phyloP scores from a whole-genome alignment of 2,329 filamentous ascomycete genomes.

The Calonectria hongkongensis region DNA sequence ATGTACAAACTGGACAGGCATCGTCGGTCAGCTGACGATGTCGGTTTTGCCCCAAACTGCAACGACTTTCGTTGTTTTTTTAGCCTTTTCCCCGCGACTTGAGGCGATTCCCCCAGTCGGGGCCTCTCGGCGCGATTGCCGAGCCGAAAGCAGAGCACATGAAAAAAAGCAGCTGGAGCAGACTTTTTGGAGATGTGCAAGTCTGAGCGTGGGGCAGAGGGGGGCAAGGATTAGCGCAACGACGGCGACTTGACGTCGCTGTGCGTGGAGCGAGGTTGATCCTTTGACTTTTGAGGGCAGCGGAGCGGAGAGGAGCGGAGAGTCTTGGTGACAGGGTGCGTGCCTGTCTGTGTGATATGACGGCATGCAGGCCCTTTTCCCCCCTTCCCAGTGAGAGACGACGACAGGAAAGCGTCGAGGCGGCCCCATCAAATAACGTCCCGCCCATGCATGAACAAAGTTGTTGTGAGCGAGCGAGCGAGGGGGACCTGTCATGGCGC shows the following conservation, averaged over 20 bases:
- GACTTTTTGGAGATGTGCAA: slow-evolving; percentile 6
- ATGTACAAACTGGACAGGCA: neutral
- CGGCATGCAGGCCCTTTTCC: slow-evolving; percentile 12
- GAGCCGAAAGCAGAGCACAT: slow-evolving; percentile 28
- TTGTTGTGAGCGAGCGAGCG: slow-evolving; percentile 19
- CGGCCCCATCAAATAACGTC: slow-evolving; percentile 29
- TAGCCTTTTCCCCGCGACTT: neutral
- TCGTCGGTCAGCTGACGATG: slow-evolving; percentile 15
- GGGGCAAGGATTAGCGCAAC: slow-evolving; percentile 15
- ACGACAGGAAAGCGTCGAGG: neutral
- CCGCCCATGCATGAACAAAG: slow-evolving; percentile 28
- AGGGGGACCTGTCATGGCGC: slow-evolving; percentile 12
- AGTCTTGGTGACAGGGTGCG: slow-evolving; percentile 21
- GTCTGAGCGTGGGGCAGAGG: slow-evolving; percentile 14
- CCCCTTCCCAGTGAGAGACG: neutral
- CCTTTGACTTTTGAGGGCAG: neutral
- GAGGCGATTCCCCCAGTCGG: neutral
- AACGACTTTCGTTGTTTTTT: neutral
- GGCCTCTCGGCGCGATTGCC: slow-evolving; percentile 19
- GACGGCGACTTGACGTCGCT: slow-evolving; percentile 34
- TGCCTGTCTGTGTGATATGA: slow-evolving; percentile 19
- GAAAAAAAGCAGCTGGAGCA: slow-evolving; percentile 2
- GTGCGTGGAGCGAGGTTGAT: slow-evolving; percentile 23
- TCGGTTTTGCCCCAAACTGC: neutral
- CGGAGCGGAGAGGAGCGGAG: slow-evolving; percentile 30